Evolutionary conservation across 148 eudicot genomes (phyloP).

Genomic region (Silene uniflora): DNA sequence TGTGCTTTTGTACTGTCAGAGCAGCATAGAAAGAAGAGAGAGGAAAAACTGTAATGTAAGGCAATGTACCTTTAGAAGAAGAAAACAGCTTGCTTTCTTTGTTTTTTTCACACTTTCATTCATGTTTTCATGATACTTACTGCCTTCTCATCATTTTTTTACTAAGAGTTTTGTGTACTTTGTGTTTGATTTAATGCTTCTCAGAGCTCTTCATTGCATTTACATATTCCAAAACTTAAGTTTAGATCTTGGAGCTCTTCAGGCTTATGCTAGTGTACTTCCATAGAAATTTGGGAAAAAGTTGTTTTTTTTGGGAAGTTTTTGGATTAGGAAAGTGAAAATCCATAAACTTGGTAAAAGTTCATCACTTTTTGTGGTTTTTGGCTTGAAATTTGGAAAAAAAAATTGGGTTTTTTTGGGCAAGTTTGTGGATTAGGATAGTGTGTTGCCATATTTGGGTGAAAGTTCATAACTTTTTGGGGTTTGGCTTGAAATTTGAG

Average conservation of each 20-base stretch:
- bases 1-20: constrained; percentile 30
- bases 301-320: not conserved
- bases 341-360: not conserved
- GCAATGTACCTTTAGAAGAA: constrained; percentile 24
- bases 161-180: constrained; percentile 16
- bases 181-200: constrained; percentile 30
- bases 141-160: constrained; percentile 31
- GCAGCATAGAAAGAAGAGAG: constrained; percentile 7
- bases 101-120: constrained; percentile 17
- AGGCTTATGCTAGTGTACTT: constrained; percentile 16
- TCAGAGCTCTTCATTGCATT: not conserved
- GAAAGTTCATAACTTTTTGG: constrained; percentile 17
- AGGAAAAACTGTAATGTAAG: constrained; percentile 1
- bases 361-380: constrained; percentile 1
- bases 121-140: constrained; percentile 33
- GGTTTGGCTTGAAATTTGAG: not conserved
- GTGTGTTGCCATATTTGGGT: constrained; percentile 18
- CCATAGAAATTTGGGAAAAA: not conserved
- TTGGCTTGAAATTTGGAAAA: not conserved
- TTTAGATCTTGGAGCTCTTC: constrained; percentile 20
- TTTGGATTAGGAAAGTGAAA: too few relatives aligned
- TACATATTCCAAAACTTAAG: not conserved
- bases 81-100: constrained; percentile 24
- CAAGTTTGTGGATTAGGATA: not conserved
- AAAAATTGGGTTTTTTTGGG: constrained; percentile 17